Evolutionary conservation across 2,329 filamentous ascomycete genomes (phyloP).

Genomic region (Nothopassalora personata): DNA sequence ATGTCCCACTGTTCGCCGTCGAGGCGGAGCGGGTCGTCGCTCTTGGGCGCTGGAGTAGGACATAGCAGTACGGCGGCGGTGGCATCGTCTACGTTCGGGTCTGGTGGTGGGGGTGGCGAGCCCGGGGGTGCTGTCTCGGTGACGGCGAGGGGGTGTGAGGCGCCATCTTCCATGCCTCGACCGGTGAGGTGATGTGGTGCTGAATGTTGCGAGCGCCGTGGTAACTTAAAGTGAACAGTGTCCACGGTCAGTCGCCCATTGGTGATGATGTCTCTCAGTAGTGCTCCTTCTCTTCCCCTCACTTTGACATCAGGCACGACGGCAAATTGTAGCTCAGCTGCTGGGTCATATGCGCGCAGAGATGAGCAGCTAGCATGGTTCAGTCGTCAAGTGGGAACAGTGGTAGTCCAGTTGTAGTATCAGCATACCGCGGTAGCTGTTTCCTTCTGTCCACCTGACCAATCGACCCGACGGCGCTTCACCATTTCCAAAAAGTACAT

Average conservation of each 20-base stretch:
- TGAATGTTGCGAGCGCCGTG: neutral
- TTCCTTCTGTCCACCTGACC: neutral
- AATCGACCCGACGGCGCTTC: neutral
- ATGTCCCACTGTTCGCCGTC: constrained; percentile 55
- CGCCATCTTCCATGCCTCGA: constrained; percentile 25
- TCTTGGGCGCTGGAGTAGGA: constrained; percentile 13
- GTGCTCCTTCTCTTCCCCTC: neutral
- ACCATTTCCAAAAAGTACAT: too few species aligned
- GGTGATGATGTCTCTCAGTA: neutral
- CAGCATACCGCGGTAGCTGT: neutral
- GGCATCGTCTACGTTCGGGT: constrained; percentile 24
- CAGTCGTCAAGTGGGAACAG: neutral
- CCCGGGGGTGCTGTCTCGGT: constrained; percentile 4
- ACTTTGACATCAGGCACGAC: neutral
- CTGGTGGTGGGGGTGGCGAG: constrained; percentile 25
- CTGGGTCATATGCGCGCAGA: neutral
- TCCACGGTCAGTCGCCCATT: neutral
- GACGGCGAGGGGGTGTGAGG: constrained; percentile 9
- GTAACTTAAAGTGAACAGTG: neutral
- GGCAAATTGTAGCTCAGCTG: neutral
- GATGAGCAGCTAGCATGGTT: neutral
- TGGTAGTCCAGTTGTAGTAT: neutral
- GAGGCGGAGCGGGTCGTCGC: constrained; percentile 28
- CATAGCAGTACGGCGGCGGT: constrained; percentile 15
- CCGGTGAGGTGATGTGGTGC: neutral